These are phyloP conservation scores for Sporisorium graminicola DNA, from an alignment of 1,284 basidiomycete species.

Conservation along the genomic window DNA sequence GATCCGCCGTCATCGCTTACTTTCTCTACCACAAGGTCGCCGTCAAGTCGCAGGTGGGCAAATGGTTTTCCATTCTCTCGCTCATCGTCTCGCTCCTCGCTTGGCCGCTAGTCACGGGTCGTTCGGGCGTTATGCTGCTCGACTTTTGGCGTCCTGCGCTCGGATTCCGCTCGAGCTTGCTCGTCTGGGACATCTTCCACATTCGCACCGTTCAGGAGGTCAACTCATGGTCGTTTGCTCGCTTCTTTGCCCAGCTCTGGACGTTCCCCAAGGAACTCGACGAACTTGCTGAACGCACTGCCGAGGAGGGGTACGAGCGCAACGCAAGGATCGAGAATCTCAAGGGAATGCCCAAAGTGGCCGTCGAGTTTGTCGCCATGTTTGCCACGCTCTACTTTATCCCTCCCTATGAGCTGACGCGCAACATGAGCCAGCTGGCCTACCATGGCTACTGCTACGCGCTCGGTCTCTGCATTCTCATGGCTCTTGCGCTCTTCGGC, in stretches of 20 bases:
- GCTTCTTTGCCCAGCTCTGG: constrained; percentile 67
- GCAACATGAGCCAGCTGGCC: constrained; percentile 57
- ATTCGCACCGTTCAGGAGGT: constrained; percentile 64
- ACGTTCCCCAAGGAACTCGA: constrained; percentile 65
- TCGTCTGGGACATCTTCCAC: constrained; percentile 67
- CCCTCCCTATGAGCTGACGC: constrained; percentile 58
- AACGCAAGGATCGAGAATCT: constrained; percentile 59
- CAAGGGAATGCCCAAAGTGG: constrained; percentile 57
- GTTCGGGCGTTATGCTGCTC: constrained; percentile 60
- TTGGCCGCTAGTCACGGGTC: constrained; percentile 60
- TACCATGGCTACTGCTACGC: constrained; percentile 62
- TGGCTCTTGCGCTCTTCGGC: constrained; percentile 62
- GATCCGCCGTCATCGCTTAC: constrained; percentile 49
- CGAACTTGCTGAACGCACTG: constrained; percentile 57
- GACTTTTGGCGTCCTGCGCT: constrained; percentile 67
- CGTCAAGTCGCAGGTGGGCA: constrained; percentile 40
- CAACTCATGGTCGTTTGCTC: constrained; percentile 51
- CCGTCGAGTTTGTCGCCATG: constrained; percentile 51
- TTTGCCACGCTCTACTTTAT: constrained; percentile 60
- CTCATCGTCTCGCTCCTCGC: constrained; percentile 53
- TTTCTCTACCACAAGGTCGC: constrained; percentile 61
- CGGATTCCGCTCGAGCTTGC: constrained; percentile 64
- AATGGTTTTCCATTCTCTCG: constrained; percentile 49
- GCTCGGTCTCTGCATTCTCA: constrained; percentile 59
- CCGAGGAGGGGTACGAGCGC: constrained; percentile 50